Conservation (phyloP, 2,329 filamentous ascomycete genomes). For the Gaeumannomyces sp. region DNA sequence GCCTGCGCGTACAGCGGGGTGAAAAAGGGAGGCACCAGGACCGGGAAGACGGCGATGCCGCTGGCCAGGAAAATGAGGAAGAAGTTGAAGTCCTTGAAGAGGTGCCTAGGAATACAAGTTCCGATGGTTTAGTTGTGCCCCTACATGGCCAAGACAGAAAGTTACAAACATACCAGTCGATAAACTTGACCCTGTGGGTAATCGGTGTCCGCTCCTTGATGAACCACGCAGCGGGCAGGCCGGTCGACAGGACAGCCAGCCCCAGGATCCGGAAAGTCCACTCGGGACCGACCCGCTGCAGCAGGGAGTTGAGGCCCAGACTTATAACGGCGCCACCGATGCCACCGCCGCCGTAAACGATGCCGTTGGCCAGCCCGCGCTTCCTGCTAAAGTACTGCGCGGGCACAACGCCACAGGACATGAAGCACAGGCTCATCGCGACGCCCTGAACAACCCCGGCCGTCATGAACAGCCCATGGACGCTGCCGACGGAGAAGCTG, state of each 20-base stretch:
- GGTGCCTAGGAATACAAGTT: slow-evolving; percentile 20
- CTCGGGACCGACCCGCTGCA: slow-evolving; percentile 34
- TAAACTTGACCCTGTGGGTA: slow-evolving; percentile 27
- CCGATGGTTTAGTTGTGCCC: too few species aligned
- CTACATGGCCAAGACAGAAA: not conserved
- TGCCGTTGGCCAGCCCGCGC: slow-evolving; percentile 40
- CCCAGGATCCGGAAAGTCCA: slow-evolving; percentile 50
- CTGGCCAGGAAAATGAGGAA: slow-evolving; percentile 46
- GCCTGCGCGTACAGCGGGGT: slow-evolving; percentile 49
- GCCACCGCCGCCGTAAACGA: slow-evolving; percentile 38
- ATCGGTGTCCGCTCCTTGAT: slow-evolving; percentile 41
- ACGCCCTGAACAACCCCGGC: slow-evolving; percentile 28
- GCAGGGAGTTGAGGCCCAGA: slow-evolving; percentile 34
- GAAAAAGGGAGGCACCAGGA: slow-evolving; percentile 57
- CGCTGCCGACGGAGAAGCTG: slow-evolving; percentile 37
- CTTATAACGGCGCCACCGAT: slow-evolving; percentile 41
- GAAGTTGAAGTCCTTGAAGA: slow-evolving; percentile 48
- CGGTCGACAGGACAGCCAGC: slow-evolving; percentile 44
- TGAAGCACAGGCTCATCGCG: slow-evolving; percentile 30
- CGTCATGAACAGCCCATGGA: slow-evolving; percentile 42
- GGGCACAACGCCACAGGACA: slow-evolving; percentile 35
- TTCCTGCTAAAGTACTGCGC: slow-evolving; percentile 41
- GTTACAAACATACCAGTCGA: slow-evolving; percentile 39
- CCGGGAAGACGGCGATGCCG: slow-evolving; percentile 51
- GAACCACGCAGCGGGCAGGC: slow-evolving; percentile 48